Percentiles rank a stretch among this genome's conserved stretches.
phyloP scores from a whole-genome alignment of 2,329 filamentous ascomycete species.

The Fusarium falciforme region DNA sequence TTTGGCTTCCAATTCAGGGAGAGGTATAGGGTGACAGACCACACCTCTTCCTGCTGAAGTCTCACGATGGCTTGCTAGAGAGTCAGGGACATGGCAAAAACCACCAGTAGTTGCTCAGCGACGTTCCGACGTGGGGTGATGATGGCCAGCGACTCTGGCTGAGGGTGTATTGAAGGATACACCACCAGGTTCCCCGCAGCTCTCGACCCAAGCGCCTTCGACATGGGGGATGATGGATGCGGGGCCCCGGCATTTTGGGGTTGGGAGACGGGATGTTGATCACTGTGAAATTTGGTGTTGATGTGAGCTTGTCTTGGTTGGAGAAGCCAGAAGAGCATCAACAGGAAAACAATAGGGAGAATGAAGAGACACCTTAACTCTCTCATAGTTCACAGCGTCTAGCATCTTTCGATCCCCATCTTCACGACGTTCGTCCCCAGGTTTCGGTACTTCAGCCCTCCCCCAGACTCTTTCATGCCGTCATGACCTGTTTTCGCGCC shows the following conservation, averaged over 20 bases:
- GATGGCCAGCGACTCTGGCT: neutral
- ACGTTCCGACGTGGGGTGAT: neutral
- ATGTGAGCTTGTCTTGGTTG: neutral
- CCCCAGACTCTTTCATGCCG: neutral
- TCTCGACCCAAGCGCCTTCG: neutral
- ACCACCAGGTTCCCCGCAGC: neutral
- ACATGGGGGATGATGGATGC: neutral
- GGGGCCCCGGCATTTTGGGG: slow-evolving; percentile 2
- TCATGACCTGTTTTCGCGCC: neutral
- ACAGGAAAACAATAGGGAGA: neutral
- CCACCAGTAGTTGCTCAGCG: neutral
- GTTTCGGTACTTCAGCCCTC: neutral
- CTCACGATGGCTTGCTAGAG: neutral
- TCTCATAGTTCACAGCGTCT: neutral
- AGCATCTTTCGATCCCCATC: neutral
- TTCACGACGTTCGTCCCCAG: neutral
- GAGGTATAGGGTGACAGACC: neutral
- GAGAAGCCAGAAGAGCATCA: neutral
- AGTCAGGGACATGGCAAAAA: neutral
- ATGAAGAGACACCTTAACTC: neutral
- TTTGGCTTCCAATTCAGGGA: neutral
- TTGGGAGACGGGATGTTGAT: neutral
- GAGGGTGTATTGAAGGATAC: neutral
- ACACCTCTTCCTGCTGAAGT: neutral
- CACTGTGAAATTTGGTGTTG: neutral